Conservation (phyloP, 2,329 filamentous ascomycete species). For the Aspergillus aculeatinus region DNA sequence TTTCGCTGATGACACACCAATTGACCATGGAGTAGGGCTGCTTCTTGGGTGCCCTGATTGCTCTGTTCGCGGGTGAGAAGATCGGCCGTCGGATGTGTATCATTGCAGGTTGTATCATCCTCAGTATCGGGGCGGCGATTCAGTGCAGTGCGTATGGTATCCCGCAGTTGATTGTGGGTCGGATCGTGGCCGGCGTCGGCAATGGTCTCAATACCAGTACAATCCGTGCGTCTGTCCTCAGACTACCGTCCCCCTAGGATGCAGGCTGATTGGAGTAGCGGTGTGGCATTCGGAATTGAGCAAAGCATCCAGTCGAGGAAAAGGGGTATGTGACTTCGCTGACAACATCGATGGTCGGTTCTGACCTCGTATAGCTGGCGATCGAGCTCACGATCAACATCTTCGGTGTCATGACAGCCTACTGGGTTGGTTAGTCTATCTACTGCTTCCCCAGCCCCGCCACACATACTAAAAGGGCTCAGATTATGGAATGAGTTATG, state of each 20-base stretch:
- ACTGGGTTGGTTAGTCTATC: slow-evolving; percentile 32
- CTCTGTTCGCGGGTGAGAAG: slow-evolving; percentile 46
- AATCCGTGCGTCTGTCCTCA: slow-evolving; percentile 30
- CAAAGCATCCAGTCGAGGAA: slow-evolving; percentile 29
- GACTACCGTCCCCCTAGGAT: neutral
- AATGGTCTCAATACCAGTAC: slow-evolving; percentile 48
- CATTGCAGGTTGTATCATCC: slow-evolving; percentile 41
- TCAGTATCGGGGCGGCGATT: slow-evolving; percentile 31
- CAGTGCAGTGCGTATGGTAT: slow-evolving; percentile 25
- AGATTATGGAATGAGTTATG: slow-evolving; percentile 32
- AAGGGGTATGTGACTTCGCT: slow-evolving; percentile 24
- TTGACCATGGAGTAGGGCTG: slow-evolving; percentile 43
- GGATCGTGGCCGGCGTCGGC: slow-evolving; percentile 50
- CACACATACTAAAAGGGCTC: neutral
- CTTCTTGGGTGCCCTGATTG: slow-evolving; percentile 54
- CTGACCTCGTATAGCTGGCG: slow-evolving; percentile 23
- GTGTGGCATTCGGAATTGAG: slow-evolving; percentile 33
- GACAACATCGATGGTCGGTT: neutral
- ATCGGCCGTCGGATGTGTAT: slow-evolving; percentile 52
- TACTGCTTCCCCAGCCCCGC: neutral
- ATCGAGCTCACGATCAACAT: slow-evolving; percentile 32
- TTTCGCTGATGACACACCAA: neutral
- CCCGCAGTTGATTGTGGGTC: slow-evolving; percentile 43
- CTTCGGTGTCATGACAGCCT: slow-evolving; percentile 33
- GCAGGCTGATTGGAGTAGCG: slow-evolving; percentile 16